These are phyloP conservation scores for Castanea crenata DNA, from an alignment of 306 rosid species.

Conservation along the genomic window DNA sequence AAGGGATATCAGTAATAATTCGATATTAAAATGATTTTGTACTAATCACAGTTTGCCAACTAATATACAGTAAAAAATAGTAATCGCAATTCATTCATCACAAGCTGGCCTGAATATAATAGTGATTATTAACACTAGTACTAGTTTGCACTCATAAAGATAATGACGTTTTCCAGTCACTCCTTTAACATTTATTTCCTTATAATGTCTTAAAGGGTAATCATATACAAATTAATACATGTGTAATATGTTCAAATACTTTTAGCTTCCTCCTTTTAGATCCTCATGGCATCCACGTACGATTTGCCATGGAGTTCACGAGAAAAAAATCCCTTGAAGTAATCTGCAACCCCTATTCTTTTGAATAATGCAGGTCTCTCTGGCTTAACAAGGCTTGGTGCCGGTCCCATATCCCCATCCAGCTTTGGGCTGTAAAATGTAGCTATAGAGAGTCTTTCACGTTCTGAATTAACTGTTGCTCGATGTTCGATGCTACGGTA, in stretches of 20 bases:
- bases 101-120: too few species aligned
- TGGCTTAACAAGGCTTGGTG: slow-evolving; percentile 22
- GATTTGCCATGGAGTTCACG: slow-evolving; percentile 21
- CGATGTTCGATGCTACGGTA: slow-evolving; percentile 32
- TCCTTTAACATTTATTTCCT: too few species aligned
- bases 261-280: not conserved
- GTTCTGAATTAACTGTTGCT: slow-evolving; percentile 18
- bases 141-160: too few species aligned
- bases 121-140: too few species aligned
- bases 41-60: too few species aligned
- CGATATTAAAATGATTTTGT: too few species aligned
- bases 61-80: too few species aligned
- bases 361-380: slow-evolving; percentile 30
- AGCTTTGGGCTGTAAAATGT: slow-evolving; percentile 25
- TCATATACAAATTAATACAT: too few species aligned
- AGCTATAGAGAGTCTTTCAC: slow-evolving; percentile 38
- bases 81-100: too few species aligned
- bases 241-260: not conserved
- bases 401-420: slow-evolving; percentile 34
- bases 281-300: slow-evolving; percentile 23
- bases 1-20: too few species aligned
- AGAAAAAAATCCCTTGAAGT: not conserved
- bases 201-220: not conserved
- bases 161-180: too few species aligned
- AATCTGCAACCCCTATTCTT: slow-evolving; percentile 26